A percentile compares a stretch with the other conserved stretches of the same genome.
These are phyloP conservation scores for Botrytis sinoallii DNA, from an alignment of 2,329 filamentous ascomycete genomes.

Conservation along the genomic window DNA sequence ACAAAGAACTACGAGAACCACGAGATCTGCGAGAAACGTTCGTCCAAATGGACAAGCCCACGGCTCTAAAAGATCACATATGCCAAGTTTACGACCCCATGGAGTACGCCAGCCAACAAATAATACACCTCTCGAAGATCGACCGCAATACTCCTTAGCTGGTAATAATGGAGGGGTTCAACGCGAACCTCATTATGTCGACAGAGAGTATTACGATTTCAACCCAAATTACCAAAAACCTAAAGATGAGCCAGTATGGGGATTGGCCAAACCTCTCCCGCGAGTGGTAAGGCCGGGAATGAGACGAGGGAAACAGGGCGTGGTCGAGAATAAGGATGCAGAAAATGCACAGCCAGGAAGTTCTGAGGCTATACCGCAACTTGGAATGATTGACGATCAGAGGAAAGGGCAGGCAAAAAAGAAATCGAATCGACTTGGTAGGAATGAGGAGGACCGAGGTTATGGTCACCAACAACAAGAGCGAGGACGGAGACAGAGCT, in stretches of 20 bases:
- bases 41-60: slow-evolving; percentile 2
- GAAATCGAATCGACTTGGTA: not conserved
- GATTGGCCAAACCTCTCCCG: slow-evolving; percentile 25
- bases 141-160: slow-evolving; percentile 14
- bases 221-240: slow-evolving; percentile 25
- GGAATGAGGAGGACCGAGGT: slow-evolving; percentile 4
- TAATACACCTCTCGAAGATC: not conserved
- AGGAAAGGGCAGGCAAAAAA: slow-evolving; percentile 17
- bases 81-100: not conserved
- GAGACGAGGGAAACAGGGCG: slow-evolving; percentile 15
- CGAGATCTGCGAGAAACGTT: not conserved
- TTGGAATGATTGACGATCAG: slow-evolving; percentile 26
- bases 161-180: not conserved
- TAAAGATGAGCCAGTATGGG: slow-evolving; percentile 24
- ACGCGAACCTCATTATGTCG: slow-evolving; percentile 20
- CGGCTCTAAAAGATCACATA: slow-evolving; percentile 6
- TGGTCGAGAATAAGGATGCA: slow-evolving; percentile 19
- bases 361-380: slow-evolving; percentile 21
- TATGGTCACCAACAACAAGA: slow-evolving; percentile 15
- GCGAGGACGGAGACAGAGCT: not conserved
- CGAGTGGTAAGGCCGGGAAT: slow-evolving; percentile 25
- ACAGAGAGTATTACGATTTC: slow-evolving; percentile 23
- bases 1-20: not conserved
- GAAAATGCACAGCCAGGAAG: slow-evolving; percentile 17
- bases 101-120: slow-evolving; percentile 2